Percentiles rank a stretch among this genome's conserved stretches.
phyloP scores from a whole-genome alignment of 1,284 basidiomycete genomes.

The Sphagnurus paluster region DNA sequence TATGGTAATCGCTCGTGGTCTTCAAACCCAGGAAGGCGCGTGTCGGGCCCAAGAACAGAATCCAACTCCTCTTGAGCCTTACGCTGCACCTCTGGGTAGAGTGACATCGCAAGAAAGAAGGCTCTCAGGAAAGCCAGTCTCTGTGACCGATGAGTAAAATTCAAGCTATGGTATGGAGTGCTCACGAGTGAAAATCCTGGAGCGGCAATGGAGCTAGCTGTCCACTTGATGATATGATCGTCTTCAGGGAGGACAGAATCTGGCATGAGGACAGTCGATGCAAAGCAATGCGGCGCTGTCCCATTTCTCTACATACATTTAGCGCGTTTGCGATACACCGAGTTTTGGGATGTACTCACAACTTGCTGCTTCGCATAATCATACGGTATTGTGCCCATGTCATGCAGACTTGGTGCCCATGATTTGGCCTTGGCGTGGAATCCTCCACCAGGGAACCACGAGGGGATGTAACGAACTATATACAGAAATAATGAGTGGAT shows the following conservation, averaged over 20 bases:
- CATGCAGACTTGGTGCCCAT: slow-evolving; percentile 30
- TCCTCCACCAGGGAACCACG: slow-evolving; percentile 27
- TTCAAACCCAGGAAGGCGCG: slow-evolving; percentile 10
- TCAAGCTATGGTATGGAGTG: too few species aligned
- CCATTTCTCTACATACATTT: slow-evolving; percentile 30
- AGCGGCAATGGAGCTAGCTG: slow-evolving; percentile 6
- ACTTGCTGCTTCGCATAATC: slow-evolving; percentile 23
- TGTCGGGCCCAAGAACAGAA: slow-evolving; percentile 8
- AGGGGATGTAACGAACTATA: too few species aligned
- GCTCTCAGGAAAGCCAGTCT: slow-evolving; percentile 8
- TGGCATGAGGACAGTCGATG: slow-evolving; percentile 28
- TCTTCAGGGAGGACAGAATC: slow-evolving; percentile 25
- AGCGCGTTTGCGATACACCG: too few species aligned
- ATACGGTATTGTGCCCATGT: slow-evolving; percentile 34
- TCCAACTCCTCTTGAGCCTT: slow-evolving; percentile 17
- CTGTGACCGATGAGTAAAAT: background rate
- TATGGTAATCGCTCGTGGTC: slow-evolving; percentile 28
- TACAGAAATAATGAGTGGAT: too few species aligned
- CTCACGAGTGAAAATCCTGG: slow-evolving; percentile 5
- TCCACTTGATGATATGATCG: slow-evolving; percentile 38
- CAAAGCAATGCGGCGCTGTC: slow-evolving; percentile 29
- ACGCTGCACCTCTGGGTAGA: slow-evolving; percentile 14
- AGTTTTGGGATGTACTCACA: slow-evolving; percentile 19
- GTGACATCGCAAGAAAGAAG: slow-evolving; percentile 17
- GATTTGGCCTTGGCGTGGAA: slow-evolving; percentile 27